Conservation (phyloP, 2,329 filamentous ascomycete genomes). For the Furcasterigmium furcatum region DNA sequence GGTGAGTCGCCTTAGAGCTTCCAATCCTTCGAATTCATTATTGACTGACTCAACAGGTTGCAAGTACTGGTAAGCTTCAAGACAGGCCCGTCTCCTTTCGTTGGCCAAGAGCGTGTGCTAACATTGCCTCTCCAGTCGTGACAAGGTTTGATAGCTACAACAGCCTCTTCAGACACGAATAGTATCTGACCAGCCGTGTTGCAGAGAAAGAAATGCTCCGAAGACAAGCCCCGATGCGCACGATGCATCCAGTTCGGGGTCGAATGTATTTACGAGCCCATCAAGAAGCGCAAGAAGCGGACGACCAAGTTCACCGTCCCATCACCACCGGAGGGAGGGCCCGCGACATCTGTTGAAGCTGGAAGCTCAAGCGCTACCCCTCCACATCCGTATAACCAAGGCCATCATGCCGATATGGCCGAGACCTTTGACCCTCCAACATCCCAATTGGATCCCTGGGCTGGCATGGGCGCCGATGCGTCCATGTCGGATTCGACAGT, state of each 20-base stretch:
- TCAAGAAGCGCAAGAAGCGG: slow-evolving; percentile 12
- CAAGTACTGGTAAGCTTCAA: slow-evolving; percentile 12
- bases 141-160: slow-evolving; percentile 9
- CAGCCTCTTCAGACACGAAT: background rate
- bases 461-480: background rate
- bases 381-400: background rate
- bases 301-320: slow-evolving; percentile 5
- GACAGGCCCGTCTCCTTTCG: no score
- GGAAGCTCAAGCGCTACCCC: background rate
- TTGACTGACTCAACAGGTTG: slow-evolving; percentile 5
- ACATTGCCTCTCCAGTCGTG: slow-evolving; percentile 5
- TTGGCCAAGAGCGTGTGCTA: no score
- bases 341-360: background rate
- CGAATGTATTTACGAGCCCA: slow-evolving; percentile 11
- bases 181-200: background rate
- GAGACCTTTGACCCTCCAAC: background rate
- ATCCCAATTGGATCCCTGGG: background rate
- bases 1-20: slow-evolving; percentile 5
- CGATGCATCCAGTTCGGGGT: slow-evolving; percentile 12
- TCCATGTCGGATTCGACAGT: slow-evolving; percentile 2
- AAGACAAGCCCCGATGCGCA: slow-evolving; percentile 11
- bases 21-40: background rate
- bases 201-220: slow-evolving; percentile 13
- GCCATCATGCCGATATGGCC: background rate
- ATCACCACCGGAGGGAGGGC: background rate